Evolutionary conservation across 2,329 filamentous ascomycete species (phyloP), one percentile per base, ranked within the genome.

Genomic region (Fusarium kyushuense): DNA sequence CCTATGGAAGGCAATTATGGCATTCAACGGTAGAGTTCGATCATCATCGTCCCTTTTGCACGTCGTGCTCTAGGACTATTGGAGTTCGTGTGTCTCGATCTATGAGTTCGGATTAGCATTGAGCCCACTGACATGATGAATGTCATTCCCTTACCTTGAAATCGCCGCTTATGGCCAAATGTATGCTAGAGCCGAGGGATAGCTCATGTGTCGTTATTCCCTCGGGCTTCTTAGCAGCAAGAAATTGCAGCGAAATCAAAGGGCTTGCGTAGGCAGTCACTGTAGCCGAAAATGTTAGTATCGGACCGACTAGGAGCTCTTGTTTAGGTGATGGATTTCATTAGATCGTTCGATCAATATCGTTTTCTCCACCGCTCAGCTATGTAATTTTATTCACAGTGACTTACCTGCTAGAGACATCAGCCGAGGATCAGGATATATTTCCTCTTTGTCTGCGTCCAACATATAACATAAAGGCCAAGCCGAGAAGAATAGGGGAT

Each of bases 21-120:
- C 61, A 49, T 3, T 70, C 45, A 21, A 25, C 65, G 4, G 82
- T 72, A 10, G 81, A 80, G 3, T 54, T 5, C 63, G 12, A 7
- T 58, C 51, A n/a, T 67, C 58, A 27, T 58, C 23, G 23, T 71
- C 55, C 9, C 58, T 43, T 43, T 73, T 52, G 6, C 71, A 59
- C 23, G 72, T 64, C 2, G 62, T 63, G 47, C 72, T 73, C 23
- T 76, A 70, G 63, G 65, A 72, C 40, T 76, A 70, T 23, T 74
- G 70, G 2, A 76, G 54, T 40, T 76, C 73, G 25, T 70, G 65
- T 51, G 67, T 67, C 25, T 71, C 63, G 42, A 70, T 42, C 75
- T 75, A 12, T n/a, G 11, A 35, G 8, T 13, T 7, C 10, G 12
- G 6, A 27, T 40, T 25, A 58, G 52, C 7, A 7, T 1, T 6